phyloP scores from a whole-genome alignment of 768 basidiomycete species.

The Mycena polygramma region DNA sequence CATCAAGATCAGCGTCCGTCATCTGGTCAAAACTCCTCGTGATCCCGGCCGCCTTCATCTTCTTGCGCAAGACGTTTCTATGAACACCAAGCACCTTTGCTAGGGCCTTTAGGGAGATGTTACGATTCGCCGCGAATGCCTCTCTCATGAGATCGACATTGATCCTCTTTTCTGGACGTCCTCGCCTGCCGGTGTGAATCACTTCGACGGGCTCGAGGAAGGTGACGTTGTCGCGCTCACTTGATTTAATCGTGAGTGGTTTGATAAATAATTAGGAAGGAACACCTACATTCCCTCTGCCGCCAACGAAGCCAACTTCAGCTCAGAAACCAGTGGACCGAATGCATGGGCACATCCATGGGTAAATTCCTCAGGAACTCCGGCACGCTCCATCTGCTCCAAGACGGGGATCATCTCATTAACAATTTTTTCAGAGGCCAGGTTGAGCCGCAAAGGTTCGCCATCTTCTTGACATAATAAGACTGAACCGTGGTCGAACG shows the following conservation, averaged over 20 bases:
- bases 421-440: constrained; percentile 37
- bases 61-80: not conserved
- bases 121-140: constrained; percentile 16
- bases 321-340: constrained; percentile 22
- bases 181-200: constrained; percentile 3
- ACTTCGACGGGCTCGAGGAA: constrained; percentile 15
- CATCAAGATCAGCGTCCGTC: constrained; percentile 19
- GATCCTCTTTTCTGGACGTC: constrained; percentile 32
- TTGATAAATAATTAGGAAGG: not conserved
- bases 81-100: constrained; percentile 3
- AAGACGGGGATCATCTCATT: constrained; percentile 29
- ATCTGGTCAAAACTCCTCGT: not conserved
- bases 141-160: constrained; percentile 27
- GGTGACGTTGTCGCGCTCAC: constrained; percentile 4
- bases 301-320: constrained; percentile 12
- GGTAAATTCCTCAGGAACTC: not conserved
- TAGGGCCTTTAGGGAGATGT: constrained; percentile 22
- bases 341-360: constrained; percentile 24
- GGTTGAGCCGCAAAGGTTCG: constrained; percentile 28
- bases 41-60: constrained; percentile 19
- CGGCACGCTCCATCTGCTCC: constrained; percentile 26
- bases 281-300: constrained; percentile 4
- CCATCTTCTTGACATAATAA: constrained; percentile 31
- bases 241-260: not conserved
- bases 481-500: constrained; percentile 19